These are phyloP conservation scores for Erodium maritimum DNA, from an alignment of 345 rosid genomes.

Conservation along the genomic window DNA sequence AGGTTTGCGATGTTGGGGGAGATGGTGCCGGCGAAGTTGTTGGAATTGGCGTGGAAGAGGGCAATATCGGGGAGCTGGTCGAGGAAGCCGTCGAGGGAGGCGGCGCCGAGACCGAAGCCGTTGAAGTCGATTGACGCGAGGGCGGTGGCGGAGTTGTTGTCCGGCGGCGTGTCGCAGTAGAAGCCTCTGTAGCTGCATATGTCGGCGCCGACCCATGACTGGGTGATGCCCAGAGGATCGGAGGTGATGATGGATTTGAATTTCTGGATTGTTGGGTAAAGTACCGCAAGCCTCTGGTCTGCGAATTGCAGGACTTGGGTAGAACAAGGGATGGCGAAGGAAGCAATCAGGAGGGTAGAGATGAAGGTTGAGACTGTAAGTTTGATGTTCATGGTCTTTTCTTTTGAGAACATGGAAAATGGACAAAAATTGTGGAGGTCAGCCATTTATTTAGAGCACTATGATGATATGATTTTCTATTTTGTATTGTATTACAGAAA, in stretches of 20 bases:
- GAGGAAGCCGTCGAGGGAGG: conserved; percentile 63
- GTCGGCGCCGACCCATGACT: conserved; percentile 65
- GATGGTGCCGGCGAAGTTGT: conserved; percentile 49
- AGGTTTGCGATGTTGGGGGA: conserved; percentile 50
- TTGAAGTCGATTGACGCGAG: conserved; percentile 85
- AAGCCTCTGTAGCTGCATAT: conserved; percentile 74
- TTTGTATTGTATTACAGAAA: no score
- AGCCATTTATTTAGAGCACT: no score
- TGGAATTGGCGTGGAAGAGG: conserved; percentile 81
- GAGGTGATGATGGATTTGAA: conserved; percentile 60
- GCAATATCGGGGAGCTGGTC: conserved; percentile 68
- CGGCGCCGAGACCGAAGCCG: conserved; percentile 65
- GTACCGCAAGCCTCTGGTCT: conserved; percentile 56
- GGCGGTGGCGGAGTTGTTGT: conserved; percentile 55
- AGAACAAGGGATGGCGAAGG: not conserved
- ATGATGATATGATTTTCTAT: no score
- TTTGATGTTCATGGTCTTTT: not conserved
- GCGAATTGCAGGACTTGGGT: conserved; percentile 18
- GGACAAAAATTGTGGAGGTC: no score
- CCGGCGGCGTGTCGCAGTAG: conserved; percentile 69
- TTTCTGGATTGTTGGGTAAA: conserved; percentile 66
- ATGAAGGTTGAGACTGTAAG: conserved; percentile 1
- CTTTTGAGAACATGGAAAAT: no score
- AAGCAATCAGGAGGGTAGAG: not conserved
- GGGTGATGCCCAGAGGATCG: conserved; percentile 58